phyloP scores from a whole-genome alignment of 2,329 filamentous ascomycete species.

The Fusarium sterilihyphosum region DNA sequence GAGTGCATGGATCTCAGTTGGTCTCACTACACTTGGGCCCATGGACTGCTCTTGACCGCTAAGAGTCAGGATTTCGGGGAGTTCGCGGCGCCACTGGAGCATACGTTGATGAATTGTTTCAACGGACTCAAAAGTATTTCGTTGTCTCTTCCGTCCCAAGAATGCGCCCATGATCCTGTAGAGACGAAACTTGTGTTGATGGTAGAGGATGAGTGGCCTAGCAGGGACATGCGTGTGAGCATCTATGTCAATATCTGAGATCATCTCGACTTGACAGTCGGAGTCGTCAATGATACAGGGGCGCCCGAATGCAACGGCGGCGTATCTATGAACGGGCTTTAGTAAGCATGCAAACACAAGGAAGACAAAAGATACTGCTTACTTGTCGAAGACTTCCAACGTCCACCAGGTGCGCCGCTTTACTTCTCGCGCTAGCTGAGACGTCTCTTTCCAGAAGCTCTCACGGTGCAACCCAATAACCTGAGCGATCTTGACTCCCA shows the following conservation, averaged over 20 bases:
- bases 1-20: accelerated
- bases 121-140: accelerated
- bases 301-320: background rate
- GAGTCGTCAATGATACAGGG: background rate
- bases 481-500: background rate
- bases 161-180: background rate
- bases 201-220: background rate
- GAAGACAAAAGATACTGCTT: no score
- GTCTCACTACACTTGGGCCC: accelerated
- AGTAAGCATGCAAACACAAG: no score
- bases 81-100: accelerated
- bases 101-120: background rate
- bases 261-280: background rate
- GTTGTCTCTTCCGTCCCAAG: accelerated
- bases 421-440: accelerated
- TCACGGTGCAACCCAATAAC: background rate
- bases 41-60: accelerated
- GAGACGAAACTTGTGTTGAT: background rate
- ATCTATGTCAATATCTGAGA: background rate
- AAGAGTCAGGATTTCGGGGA: accelerated
- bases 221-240: background rate
- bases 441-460: background rate
- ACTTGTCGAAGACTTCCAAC: background rate
- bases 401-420: background rate
- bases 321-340: background rate